phyloP scores from a whole-genome alignment of 805 yeast species.

The Blastobotrys peoriensis region DNA sequence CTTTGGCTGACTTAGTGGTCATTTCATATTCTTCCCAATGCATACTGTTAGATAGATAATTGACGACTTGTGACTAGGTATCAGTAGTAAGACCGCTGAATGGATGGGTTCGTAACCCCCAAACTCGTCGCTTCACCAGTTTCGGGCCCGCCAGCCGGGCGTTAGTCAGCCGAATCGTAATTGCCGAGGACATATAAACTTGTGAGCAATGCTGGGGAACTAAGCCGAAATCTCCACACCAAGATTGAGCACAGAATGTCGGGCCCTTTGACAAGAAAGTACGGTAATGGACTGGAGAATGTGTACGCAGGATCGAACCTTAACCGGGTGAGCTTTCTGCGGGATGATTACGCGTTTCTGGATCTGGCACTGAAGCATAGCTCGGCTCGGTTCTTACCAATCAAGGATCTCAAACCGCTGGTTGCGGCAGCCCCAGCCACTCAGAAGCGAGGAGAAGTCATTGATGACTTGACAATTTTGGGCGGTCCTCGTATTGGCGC shows the following conservation, averaged over 20 bases:
- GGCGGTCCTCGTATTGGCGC: not conserved
- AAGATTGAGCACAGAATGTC: conserved; percentile 1
- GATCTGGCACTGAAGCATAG: conserved; percentile 39
- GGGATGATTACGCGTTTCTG: conserved; percentile 51
- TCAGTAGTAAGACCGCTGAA: no score
- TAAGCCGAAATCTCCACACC: no score
- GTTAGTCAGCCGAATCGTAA: no score
- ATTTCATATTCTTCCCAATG: no score
- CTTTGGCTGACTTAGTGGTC: no score
- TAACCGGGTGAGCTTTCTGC: conserved; percentile 58
- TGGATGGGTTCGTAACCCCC: no score
- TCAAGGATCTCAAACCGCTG: conserved; percentile 26
- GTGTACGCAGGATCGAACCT: conserved; percentile 48
- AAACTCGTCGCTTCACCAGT: no score
- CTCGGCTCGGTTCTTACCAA: conserved; percentile 46
- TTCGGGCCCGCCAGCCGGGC: no score
- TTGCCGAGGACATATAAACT: no score
- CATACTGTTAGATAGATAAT: no score
- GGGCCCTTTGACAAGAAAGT: conserved; percentile 21
- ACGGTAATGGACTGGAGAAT: conserved; percentile 28
- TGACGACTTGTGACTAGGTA: no score
- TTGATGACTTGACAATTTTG: not conserved
- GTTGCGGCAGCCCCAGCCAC: conserved; percentile 4
- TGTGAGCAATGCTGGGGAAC: no score
- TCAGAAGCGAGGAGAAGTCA: not conserved